Evolutionary conservation across 805 yeast species (phyloP).

Genomic region (Kodamaea neixiangensis): DNA sequence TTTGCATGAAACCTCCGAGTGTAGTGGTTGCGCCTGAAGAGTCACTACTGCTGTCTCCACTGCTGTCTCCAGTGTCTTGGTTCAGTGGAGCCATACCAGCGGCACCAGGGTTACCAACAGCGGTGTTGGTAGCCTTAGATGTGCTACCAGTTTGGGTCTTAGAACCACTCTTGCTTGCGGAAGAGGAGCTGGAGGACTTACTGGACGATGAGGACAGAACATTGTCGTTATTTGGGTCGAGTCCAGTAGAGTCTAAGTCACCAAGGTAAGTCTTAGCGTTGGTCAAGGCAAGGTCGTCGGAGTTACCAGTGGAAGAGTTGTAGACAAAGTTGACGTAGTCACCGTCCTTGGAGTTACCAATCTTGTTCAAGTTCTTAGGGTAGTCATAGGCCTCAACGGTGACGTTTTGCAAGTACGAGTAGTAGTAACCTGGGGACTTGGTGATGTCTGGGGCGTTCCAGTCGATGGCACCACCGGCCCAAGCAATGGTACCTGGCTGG

Average conservation of each 20-base stretch:
- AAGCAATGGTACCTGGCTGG: slow-evolving; percentile 65
- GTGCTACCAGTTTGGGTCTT: slow-evolving; percentile 7
- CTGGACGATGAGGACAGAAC: slow-evolving; percentile 16
- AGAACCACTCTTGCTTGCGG: slow-evolving; percentile 6
- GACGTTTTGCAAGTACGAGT: slow-evolving; percentile 60
- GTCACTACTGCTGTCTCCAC: neutral
- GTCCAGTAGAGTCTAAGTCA: slow-evolving; percentile 61
- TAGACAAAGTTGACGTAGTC: slow-evolving; percentile 49
- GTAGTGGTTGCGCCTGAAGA: neutral
- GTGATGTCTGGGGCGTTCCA: slow-evolving; percentile 82
- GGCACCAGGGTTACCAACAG: slow-evolving; percentile 6
- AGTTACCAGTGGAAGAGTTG: slow-evolving; percentile 45
- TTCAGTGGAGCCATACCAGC: slow-evolving; percentile 7
- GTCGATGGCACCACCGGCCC: slow-evolving; percentile 87
- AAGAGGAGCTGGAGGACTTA: slow-evolving; percentile 15
- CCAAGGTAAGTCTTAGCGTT: slow-evolving; percentile 63
- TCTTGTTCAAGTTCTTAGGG: slow-evolving; percentile 51
- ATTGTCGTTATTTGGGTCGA: slow-evolving; percentile 49
- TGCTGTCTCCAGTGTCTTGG: neutral
- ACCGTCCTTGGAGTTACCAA: slow-evolving; percentile 19
- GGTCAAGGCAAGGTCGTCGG: slow-evolving; percentile 52
- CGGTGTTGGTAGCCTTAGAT: slow-evolving; percentile 8
- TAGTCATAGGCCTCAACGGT: slow-evolving; percentile 71
- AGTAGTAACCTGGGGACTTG: slow-evolving; percentile 78
- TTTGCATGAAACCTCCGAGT: slow-evolving; percentile 7